Base-by-base conservation (phyloP, 805 yeast species). In the Osmozyma mogii region DNA sequence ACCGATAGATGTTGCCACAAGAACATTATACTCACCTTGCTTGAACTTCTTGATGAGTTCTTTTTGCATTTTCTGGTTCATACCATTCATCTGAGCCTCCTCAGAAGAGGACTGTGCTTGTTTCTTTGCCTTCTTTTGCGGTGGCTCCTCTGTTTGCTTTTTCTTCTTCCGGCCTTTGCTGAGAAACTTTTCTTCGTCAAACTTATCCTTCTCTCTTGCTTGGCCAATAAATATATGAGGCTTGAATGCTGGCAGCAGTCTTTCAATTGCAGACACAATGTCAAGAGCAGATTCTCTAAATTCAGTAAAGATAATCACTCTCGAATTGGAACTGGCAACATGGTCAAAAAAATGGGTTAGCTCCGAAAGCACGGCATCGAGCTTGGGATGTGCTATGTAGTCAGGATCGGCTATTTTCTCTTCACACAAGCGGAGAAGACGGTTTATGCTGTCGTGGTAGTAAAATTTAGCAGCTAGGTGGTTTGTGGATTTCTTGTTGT, bases 1-100 rank as follows among this genome's bases (percentile, higher is more conserved):
- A 27, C 97, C 99, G 49, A 92, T 89, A 0, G 96, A 87, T 0
- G 99, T 92, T 4, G 97, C 96, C 5, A 92, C 95, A 13, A 92
- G 58, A 6, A 84, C 75, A 48, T 92, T 94, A 45, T 73, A 72
- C 1, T 55, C 64, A 6, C 95, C 96, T 0, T 54, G 46, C 44
- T 79, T 83, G 56, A 92, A 92, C 34, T 77, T 65, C 17, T 69
- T 68, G 17, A 92, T 78, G 8, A 84, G 69, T 32, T 78, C 79
- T 42, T 84, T 85, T 47, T 92, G 99, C 25, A 72, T 68, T 44
- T 82, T 83, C 47, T 92, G 99, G 21, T 74, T 76, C 97, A 92
- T 89, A 6, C 97, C 97, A 25, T 69, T 73, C 12, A 71, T 39
- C 37, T 82, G 88, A 0, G 94, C 94, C 29, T 67, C 70, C 44